Evolutionary conservation across 345 rosid genomes (phyloP).

Genomic region (Erodium maritimum): DNA sequence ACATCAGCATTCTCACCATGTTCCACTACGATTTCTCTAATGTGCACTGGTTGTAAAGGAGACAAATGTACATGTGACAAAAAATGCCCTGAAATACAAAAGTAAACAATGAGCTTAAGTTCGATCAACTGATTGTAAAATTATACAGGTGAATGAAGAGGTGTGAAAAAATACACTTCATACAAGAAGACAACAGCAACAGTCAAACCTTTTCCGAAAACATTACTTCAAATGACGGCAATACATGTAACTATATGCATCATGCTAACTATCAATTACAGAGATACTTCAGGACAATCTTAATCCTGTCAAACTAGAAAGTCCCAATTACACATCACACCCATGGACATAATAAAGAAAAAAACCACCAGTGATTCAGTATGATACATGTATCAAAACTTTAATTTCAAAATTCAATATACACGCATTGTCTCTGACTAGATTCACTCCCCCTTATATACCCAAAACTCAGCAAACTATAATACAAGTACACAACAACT

Average conservation of each 20-base stretch:
- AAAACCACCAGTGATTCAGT: too few relatives aligned
- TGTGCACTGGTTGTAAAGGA: conserved; percentile 13
- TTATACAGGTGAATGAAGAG: neutral
- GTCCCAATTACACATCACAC: too few relatives aligned
- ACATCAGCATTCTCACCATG: conserved; percentile 20
- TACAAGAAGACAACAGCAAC: neutral
- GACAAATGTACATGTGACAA: conserved; percentile 14
- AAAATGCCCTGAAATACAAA: conserved; percentile 22
- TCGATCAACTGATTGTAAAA: neutral
- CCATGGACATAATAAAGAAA: too few relatives aligned
- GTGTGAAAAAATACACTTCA: neutral
- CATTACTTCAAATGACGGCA: neutral
- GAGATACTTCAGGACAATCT: neutral
- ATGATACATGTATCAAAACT: too few relatives aligned
- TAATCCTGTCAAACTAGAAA: too few relatives aligned
- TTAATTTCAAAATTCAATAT: too few relatives aligned
- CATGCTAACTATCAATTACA: neutral
- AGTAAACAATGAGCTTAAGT: conserved; percentile 4
- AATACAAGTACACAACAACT: too few relatives aligned
- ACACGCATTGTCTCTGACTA: neutral
- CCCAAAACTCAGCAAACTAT: neutral
- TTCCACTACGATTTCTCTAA: conserved; percentile 9
- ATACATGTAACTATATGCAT: neutral
- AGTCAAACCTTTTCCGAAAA: neutral
- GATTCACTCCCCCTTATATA: too few relatives aligned